These are phyloP conservation scores for Solanum clarkiae DNA, from an alignment of 257 asterid species.

Conservation along the genomic window DNA sequence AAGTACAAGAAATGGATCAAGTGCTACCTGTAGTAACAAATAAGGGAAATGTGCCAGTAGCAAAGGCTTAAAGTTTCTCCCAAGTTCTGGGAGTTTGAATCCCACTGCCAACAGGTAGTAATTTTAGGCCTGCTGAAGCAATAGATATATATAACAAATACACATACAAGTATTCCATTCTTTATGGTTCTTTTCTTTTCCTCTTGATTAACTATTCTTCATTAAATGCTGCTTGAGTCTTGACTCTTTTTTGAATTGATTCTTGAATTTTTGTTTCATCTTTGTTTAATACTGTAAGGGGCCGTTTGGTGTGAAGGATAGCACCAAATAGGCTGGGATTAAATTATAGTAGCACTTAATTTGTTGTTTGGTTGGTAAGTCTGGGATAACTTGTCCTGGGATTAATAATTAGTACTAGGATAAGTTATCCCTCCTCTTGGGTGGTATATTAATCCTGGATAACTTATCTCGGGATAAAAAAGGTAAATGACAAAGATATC, in stretches of 20 bases:
- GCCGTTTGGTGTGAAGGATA: no score
- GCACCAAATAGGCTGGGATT: no score
- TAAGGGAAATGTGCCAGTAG: background rate
- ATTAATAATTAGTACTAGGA: no score
- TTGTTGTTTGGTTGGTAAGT: no score
- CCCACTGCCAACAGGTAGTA: background rate
- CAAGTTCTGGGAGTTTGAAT: background rate
- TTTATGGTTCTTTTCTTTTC: background rate
- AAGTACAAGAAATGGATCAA: background rate
- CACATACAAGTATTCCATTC: background rate
- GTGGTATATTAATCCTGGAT: no score
- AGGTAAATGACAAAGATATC: no score
- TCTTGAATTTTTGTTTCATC: background rate
- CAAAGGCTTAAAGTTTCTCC: background rate
- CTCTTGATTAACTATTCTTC: background rate
- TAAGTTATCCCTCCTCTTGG: no score
- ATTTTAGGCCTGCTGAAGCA: background rate
- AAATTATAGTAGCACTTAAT: no score
- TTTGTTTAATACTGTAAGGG: background rate
- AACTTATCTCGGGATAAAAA: no score
- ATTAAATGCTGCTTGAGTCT: background rate
- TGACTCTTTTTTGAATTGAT: background rate
- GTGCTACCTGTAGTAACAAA: background rate
- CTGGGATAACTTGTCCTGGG: no score
- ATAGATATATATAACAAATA: background rate